Evolutionary conservation across 176 grass and related monocot species (phyloP).

Genomic region (Eragrostis nindensis): DNA sequence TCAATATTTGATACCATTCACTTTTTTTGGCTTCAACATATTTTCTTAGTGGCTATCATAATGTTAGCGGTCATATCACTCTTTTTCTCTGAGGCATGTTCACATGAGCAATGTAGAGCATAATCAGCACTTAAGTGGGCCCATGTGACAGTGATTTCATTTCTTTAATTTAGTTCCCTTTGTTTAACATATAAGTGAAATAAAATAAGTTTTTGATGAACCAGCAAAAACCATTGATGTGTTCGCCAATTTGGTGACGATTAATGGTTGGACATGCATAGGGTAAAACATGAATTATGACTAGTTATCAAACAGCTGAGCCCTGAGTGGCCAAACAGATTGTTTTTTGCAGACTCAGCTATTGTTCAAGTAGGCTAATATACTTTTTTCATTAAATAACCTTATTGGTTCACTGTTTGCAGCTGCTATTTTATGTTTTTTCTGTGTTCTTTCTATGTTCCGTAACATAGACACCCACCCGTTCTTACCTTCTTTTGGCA

Average conservation of each 20-base stretch:
- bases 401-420: conserved; percentile 3
- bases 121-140: background rate
- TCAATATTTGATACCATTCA: background rate
- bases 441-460: background rate
- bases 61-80: background rate
- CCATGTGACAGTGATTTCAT: background rate
- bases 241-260: background rate
- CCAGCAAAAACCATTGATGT: background rate
- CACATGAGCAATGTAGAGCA: background rate
- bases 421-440: conserved; percentile 10
- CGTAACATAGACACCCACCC: background rate
- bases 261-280: background rate
- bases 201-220: background rate
- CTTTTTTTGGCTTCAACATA: background rate
- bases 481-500: conserved; percentile 41
- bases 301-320: background rate
- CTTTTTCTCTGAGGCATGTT: background rate
- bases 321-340: background rate
- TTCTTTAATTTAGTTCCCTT: background rate
- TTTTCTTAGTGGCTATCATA: background rate
- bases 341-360: background rate
- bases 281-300: background rate
- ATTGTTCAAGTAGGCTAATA: background rate
- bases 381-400: background rate
- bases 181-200: background rate